Evolutionary conservation across 2,329 filamentous ascomycete species (phyloP).

Genomic region (Aspergillus awamori): DNA sequence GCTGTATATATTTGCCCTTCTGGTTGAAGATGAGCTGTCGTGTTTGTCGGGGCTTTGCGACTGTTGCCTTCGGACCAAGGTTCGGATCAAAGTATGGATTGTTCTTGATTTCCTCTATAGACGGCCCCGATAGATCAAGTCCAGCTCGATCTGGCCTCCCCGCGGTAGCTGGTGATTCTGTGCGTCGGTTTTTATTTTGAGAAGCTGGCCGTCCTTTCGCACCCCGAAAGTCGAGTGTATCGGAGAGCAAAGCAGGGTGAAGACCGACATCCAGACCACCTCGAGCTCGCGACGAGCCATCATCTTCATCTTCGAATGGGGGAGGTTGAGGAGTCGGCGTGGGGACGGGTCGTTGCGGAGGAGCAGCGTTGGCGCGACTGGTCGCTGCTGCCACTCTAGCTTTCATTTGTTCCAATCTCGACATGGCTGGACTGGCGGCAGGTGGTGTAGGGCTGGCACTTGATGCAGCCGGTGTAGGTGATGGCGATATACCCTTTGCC

Average conservation of each 20-base stretch:
- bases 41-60: conserved; percentile 67
- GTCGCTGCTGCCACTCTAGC: conserved; percentile 78
- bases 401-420: conserved; percentile 75
- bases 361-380: conserved; percentile 47
- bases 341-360: conserved; percentile 47
- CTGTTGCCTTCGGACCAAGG: conserved; percentile 60
- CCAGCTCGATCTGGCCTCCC: conserved; percentile 51
- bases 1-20: conserved; percentile 95
- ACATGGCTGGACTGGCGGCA: conserved; percentile 52
- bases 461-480: conserved; percentile 29
- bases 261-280: conserved; percentile 75
- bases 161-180: conserved; percentile 44
- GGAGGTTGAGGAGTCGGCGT: conserved; percentile 34
- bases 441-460: conserved; percentile 42
- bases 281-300: conserved; percentile 53
- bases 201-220: conserved; percentile 46
- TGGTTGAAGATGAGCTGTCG: conserved; percentile 86
- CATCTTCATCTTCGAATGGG: conserved; percentile 55
- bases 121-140: conserved; percentile 61
- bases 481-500: conserved; percentile 31
- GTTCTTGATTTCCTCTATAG: conserved; percentile 60
- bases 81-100: conserved; percentile 85
- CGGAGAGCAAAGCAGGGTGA: conserved; percentile 70
- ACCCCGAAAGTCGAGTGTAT: conserved; percentile 50
- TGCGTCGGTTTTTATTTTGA: conserved; percentile 57